These are phyloP conservation scores for Kitagawia praeruptora DNA, from an alignment of 129 eudicot species.

Conservation along the genomic window DNA sequence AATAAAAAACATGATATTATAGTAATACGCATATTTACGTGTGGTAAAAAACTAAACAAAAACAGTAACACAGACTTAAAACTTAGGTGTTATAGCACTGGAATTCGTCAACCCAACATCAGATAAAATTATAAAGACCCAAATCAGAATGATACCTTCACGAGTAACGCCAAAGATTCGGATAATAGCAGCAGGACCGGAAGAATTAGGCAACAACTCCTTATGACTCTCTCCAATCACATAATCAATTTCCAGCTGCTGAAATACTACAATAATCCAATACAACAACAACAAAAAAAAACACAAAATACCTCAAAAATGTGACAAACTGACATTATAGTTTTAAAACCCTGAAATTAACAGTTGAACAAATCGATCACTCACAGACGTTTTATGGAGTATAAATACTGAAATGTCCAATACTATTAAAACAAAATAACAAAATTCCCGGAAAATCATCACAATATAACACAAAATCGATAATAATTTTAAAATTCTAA, in stretches of 20 bases:
- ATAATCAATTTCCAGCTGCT: slow-evolving; percentile 92
- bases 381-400: neutral
- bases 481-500: neutral
- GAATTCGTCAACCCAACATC: neutral
- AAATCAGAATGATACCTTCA: slow-evolving; percentile 39
- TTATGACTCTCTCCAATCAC: slow-evolving; percentile 65
- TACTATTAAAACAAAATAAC: neutral
- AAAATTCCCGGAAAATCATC: neutral
- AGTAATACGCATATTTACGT: neutral
- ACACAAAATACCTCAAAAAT: neutral
- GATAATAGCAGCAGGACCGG: slow-evolving; percentile 74
- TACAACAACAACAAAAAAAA: neutral
- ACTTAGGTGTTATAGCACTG: neutral
- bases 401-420: too few relatives aligned
- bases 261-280: slow-evolving; percentile 46
- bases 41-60: neutral
- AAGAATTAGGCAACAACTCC: slow-evolving; percentile 56
- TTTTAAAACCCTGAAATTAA: neutral
- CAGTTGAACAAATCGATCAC: neutral
- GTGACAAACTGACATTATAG: slow-evolving; percentile 14
- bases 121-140: neutral
- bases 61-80: neutral
- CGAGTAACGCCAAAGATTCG: slow-evolving; percentile 83
- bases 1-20: neutral
- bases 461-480: neutral